phyloP scores from a whole-genome alignment of 75 land plant species.

The Sequoiadendron giganteum region DNA sequence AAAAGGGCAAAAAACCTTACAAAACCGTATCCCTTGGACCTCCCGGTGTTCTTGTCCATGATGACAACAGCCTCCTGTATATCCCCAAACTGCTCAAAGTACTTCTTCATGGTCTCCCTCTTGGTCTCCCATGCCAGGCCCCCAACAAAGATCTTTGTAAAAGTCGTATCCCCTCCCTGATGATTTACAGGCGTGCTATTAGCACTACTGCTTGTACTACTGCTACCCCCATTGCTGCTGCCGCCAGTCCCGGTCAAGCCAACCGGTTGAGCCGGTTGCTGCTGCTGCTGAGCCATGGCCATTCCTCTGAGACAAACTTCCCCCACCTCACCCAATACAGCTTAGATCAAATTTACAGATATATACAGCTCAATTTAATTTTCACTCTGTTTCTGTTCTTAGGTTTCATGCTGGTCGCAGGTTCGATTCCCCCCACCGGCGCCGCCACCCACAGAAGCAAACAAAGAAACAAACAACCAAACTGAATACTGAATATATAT shows the following conservation, averaged over 20 bases:
- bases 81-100: conserved; percentile 93
- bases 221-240: conserved; percentile 10
- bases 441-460: not conserved
- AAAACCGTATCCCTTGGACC: conserved; percentile 98
- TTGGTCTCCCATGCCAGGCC: conserved; percentile 96
- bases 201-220: conserved; percentile 13
- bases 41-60: conserved; percentile 91
- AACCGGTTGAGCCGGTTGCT: conserved; percentile 2
- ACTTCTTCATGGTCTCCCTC: conserved; percentile 83
- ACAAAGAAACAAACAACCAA: conserved; percentile 6
- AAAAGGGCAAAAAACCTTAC: conserved; percentile 33
- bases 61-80: conserved; percentile 93
- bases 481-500: not conserved
- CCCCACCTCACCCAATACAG: not conserved
- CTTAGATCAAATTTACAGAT: not conserved
- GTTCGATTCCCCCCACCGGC: not conserved
- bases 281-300: conserved; percentile 8
- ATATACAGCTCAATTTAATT: not conserved
- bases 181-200: not conserved
- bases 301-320: conserved; percentile 2
- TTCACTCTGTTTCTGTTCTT: not conserved
- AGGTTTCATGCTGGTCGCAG: not conserved
- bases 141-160: conserved; percentile 87
- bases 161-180: conserved; percentile 79
- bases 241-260: not conserved